Base-by-base conservation (phyloP, 495 filamentous ascomycete genomes). In the Bacidia rubella region DNA sequence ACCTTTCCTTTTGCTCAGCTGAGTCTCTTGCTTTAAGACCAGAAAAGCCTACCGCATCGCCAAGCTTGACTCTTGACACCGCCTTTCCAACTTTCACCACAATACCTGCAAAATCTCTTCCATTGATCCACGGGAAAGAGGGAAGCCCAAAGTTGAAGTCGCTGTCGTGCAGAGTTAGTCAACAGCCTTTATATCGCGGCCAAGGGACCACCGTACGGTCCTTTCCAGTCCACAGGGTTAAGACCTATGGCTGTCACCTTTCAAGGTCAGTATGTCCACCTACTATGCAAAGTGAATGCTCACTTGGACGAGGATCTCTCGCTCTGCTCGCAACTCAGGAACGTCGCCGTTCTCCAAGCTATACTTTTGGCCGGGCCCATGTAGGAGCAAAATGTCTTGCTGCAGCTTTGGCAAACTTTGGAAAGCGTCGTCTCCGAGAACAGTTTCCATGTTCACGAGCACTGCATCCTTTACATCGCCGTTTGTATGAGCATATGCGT, bases 1-100 rank as follows among this genome's bases (percentile, higher is more conserved):
- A 85, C 66, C 65, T 69, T 48, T 11, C 32, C 42, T 22, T 54
- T 15, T 35, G 23, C 24, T 10, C 22, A 39, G 17, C 17, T 32
- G n/a, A 1, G 10, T 11, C 9, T 21, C 0, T 21, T 3, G 2
- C 1, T 49, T 52, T 9, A 3, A 5, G n/a, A 12, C 7, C 1
- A 15, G 10, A 23, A 39, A 9, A 20, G 47, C 63, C 35, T 56
- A 71, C 80, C 41, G 71, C 63, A 49, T 83, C 79, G 23, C 78
- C 75, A 24, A 66, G 61, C 39, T 68, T 66, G 23, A 82, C 62
- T 27, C 77, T 70, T 0, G 73, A 69, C n/a, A n/a, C n/a, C n/a
- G n/a, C n/a, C n/a, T n/a, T n/a, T n/a, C n/a, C n/a, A n/a, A n/a
- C n/a, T n/a, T n/a, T n/a, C n/a, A n/a, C n/a, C n/a, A n/a, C n/a